Base-by-base conservation (phyloP, 805 yeast species). In the Grigorovia jiainica region DNA sequence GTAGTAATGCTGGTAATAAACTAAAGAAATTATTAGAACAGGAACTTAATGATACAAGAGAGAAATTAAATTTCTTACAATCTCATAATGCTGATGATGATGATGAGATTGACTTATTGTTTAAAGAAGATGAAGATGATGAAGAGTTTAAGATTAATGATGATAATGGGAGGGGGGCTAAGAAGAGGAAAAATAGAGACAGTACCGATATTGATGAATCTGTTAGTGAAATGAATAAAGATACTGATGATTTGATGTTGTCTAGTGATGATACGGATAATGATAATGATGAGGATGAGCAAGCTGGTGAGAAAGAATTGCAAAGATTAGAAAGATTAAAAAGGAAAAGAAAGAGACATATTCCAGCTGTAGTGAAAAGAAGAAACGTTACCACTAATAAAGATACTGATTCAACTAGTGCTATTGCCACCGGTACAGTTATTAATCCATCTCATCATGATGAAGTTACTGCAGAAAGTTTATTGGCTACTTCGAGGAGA, bases 1-100 rank as follows among this genome's bases (percentile, higher is more conserved):
- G 98, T 42, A 62, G 87, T 35, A 92, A 90, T 64, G 98, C 98
- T 1, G 98, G 98, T 13, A 82, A 85, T 40, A 70, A 92, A 42
- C 67, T 92, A 57, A 76, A 76, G 53, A 77, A 78, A 43, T 70
- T 92, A 45, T 65, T 92, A 16, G 82, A 78, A 44, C 71, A 84
- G 23, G 95, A 62, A 38, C 42, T 61, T 10, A 83, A 76, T 47
- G 81, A 76, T 15, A 45, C 56, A 43, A 46, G 51, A 34, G 67
- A 66, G 13, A 70, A 67, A 3, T 87, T 85, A 34, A 27, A 27
- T 27, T 3, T 27, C n/a, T 4, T 27, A 27, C 31, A 27, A 27
- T n/a, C n/a, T n/a, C n/a, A n/a, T n/a, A n/a, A n/a, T n/a, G n/a
- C n/a, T n/a, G n/a, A n/a, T n/a, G 95, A 83, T 34, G 94, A 85